Evolutionary conservation across 495 filamentous ascomycete genomes (phyloP).

Genomic region (Clavariopsis aquatica): DNA sequence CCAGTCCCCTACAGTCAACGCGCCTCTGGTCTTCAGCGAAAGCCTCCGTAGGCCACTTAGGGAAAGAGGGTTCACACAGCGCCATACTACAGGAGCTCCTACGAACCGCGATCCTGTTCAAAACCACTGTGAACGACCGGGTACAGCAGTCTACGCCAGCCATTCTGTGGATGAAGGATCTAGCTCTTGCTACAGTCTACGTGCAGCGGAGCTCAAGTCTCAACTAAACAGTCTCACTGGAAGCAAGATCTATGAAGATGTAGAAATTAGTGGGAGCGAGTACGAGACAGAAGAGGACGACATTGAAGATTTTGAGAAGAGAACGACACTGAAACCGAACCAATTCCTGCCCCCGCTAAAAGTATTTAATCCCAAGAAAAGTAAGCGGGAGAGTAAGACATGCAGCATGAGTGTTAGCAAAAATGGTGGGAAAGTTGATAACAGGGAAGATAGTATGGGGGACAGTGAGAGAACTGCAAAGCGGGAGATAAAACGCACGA

Average conservation of each 20-base stretch:
- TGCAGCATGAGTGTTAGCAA: too few relatives aligned
- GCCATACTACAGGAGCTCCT: neutral
- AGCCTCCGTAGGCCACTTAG: constrained; percentile 21
- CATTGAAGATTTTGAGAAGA: constrained; percentile 20
- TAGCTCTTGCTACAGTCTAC: constrained; percentile 14
- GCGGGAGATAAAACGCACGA: neutral
- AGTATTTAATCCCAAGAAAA: constrained; percentile 4
- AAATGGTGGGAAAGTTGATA: neutral
- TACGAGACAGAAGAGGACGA: constrained; percentile 26
- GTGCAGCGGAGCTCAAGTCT: constrained; percentile 12
- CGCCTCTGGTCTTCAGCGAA: constrained; percentile 4
- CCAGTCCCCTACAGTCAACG: constrained; percentile 10
- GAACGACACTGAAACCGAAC: constrained; percentile 2
- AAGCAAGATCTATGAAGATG: constrained; percentile 29
- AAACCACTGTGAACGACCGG: constrained; percentile 12
- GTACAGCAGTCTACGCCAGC: constrained; percentile 12
- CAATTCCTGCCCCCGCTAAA: constrained; percentile 24
- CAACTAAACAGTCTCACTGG: constrained; percentile 21
- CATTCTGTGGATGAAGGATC: neutral
- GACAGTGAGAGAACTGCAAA: constrained; percentile 14
- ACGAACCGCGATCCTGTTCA: neutral
- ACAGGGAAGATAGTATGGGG: neutral
- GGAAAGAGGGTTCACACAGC: constrained; percentile 4
- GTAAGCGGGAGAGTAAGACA: constrained; percentile 1
- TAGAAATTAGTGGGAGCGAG: constrained; percentile 25